These are phyloP conservation scores for Talaromyces verruculosus DNA, from an alignment of 2,329 filamentous ascomycete species.

Conservation along the genomic window DNA sequence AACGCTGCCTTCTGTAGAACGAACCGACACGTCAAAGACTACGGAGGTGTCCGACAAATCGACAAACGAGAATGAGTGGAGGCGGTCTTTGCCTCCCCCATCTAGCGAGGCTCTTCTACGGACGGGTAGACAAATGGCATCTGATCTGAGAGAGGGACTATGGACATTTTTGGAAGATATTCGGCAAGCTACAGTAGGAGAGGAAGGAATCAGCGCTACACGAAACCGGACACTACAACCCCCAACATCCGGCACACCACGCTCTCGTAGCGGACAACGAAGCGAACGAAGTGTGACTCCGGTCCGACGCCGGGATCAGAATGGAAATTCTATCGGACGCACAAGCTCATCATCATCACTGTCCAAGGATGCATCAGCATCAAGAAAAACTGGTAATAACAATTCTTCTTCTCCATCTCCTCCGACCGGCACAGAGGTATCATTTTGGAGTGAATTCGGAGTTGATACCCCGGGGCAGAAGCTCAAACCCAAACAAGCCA, in stretches of 20 bases:
- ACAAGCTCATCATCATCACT: slow-evolving; percentile 35
- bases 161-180: slow-evolving; percentile 96
- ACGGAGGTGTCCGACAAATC: slow-evolving; percentile 27
- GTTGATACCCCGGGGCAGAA: slow-evolving; percentile 49
- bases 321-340: slow-evolving; percentile 29
- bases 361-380: slow-evolving; percentile 27
- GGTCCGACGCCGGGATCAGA: slow-evolving; percentile 34
- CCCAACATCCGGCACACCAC: slow-evolving; percentile 30
- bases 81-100: slow-evolving; percentile 44
- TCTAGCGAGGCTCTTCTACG: slow-evolving; percentile 55
- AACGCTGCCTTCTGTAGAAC: slow-evolving; percentile 44
- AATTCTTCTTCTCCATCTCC: slow-evolving; percentile 29
- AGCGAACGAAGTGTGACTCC: slow-evolving; percentile 35
- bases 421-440: slow-evolving; percentile 44
- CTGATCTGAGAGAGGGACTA: slow-evolving; percentile 83
- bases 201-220: slow-evolving; percentile 72
- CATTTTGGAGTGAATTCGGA: slow-evolving; percentile 54
- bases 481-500: slow-evolving; percentile 31
- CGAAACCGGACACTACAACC: slow-evolving; percentile 38
- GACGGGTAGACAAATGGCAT: slow-evolving; percentile 74
- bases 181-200: slow-evolving; percentile 90
- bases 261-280: slow-evolving; percentile 25
- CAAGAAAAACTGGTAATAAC: slow-evolving; percentile 43
- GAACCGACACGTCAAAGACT: slow-evolving; percentile 26
- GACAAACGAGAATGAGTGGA: slow-evolving; percentile 39